A percentile compares a stretch with the other conserved stretches of the same genome.
Evolutionary conservation across 345 rosid genomes (phyloP).

Genomic region (Aegle marmelos): DNA sequence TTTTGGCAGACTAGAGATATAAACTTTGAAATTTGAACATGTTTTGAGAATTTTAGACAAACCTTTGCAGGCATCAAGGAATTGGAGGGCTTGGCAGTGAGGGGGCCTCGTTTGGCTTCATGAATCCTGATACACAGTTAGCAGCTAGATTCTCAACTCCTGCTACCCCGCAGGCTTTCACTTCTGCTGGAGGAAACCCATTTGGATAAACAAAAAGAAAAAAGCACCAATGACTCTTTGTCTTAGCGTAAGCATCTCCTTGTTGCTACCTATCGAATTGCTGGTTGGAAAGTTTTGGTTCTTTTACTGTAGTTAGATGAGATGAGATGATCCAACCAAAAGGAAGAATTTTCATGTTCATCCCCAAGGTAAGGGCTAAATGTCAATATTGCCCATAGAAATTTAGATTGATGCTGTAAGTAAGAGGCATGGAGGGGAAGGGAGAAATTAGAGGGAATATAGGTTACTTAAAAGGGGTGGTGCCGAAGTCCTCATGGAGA

Average conservation of each 20-base stretch:
- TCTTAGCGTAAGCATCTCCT: constrained; percentile 30
- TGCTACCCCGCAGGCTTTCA: constrained; percentile 33
- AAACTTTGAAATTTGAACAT: neutral
- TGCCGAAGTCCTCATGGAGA: constrained; percentile 3
- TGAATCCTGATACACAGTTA: constrained; percentile 44
- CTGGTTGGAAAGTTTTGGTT: constrained; percentile 35
- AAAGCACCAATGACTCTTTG: constrained; percentile 3
- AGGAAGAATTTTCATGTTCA: neutral
- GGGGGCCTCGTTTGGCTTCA: constrained; percentile 31
- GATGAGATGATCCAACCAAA: constrained; percentile 17
- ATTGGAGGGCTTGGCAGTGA: constrained; percentile 35
- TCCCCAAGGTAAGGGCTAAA: constrained; percentile 9
- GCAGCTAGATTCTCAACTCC: constrained; percentile 43
- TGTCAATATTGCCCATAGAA: constrained; percentile 14
- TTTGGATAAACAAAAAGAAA: constrained; percentile 41
- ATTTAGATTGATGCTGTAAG: neutral
- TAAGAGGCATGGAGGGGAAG: neutral
- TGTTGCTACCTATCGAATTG: constrained; percentile 31
- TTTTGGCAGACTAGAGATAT: neutral
- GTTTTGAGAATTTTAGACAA: neutral
- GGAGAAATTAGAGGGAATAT: neutral
- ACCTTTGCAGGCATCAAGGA: constrained; percentile 37
- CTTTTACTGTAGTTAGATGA: constrained; percentile 3
- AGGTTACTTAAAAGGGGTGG: neutral
- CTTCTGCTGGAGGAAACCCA: constrained; percentile 70